Evolutionary conservation across 2,329 filamentous ascomycete genomes (phyloP), one percentile per base, ranked within the genome.

Genomic region (Diplodia scrobiculata): DNA sequence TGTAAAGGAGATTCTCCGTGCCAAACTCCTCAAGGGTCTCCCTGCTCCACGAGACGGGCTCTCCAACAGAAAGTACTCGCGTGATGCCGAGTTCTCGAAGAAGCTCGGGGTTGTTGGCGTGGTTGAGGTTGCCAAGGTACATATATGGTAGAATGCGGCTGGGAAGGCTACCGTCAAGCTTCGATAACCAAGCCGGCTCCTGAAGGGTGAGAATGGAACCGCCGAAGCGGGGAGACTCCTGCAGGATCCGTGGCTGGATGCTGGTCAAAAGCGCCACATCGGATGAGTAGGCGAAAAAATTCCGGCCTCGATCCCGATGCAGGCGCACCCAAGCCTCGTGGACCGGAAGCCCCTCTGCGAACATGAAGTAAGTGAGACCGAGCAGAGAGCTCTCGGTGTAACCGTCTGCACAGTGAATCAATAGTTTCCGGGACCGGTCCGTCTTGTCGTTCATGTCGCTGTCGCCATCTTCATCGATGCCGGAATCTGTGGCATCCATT

Each of bases 371-470:
- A 10, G 94, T 91, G 47, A 99, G 86, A 1, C 87, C 92, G 19
- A 99, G 83, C 77, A 99, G 84, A 1, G 92, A 92, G 1, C 91
- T 94, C 78, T 99, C 95, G 0, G 95, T 99, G 73, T 99, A 99
- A 19, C 95, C 95, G 76, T 99, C 95, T 1, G 89, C 89, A 76
- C 95, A 98, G 77, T 98, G 94, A 48, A 99, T 91, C 36, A 98
- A 84, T 38, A 98, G 87, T 73, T 88, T 92, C 62, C 69, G 87
- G 82, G 65, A 87, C 82, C 38, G 79, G 78, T 32, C 27, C 64
- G 54, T 21, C 9, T 52, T 53, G 14, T 45, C 55, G n/a, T 34
- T 32, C 83, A 89, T 86, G 53, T 80, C 79, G 64, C 84, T 83
- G 69, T 89, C 87, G 47, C 65, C 65, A 50, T 66, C 65, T 41